Percentiles rank a stretch among this genome's conserved stretches.
phyloP scores from a whole-genome alignment of 305 asterid species.

The Solanum aculeatissimum region DNA sequence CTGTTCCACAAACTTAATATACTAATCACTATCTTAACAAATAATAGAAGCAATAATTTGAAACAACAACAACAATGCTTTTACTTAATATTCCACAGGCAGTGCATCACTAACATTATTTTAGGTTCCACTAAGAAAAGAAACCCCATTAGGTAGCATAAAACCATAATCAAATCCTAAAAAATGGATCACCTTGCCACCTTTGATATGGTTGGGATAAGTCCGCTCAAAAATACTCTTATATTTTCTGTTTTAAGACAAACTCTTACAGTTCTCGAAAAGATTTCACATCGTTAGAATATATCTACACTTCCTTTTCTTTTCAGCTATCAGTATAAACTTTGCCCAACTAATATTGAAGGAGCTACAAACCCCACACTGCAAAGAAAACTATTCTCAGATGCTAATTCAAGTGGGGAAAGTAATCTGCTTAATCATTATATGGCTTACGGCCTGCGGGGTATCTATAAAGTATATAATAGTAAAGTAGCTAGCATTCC shows the following conservation, averaged over 20 bases:
- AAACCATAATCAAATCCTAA: background rate
- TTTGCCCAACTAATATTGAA: background rate
- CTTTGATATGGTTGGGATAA: background rate
- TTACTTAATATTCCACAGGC: background rate
- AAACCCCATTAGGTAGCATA: background rate
- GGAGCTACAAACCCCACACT: background rate
- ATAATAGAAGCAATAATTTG: background rate
- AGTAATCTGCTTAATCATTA: background rate
- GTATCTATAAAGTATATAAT: background rate
- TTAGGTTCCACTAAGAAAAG: slow-evolving; percentile 1
- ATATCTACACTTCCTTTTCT: background rate
- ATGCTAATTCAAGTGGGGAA: background rate
- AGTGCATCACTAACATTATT: background rate
- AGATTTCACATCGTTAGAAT: background rate
- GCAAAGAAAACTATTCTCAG: background rate
- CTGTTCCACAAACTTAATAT: background rate
- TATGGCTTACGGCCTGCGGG: background rate
- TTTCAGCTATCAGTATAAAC: background rate
- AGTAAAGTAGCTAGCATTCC: background rate
- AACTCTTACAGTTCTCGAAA: background rate
- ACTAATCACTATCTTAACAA: background rate
- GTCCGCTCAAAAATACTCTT: background rate
- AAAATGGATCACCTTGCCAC: background rate
- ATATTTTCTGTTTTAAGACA: background rate
- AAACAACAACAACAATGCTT: background rate